These are phyloP conservation scores for Geosmithia flava DNA, from an alignment of 2,329 filamentous ascomycete species.

Conservation along the genomic window DNA sequence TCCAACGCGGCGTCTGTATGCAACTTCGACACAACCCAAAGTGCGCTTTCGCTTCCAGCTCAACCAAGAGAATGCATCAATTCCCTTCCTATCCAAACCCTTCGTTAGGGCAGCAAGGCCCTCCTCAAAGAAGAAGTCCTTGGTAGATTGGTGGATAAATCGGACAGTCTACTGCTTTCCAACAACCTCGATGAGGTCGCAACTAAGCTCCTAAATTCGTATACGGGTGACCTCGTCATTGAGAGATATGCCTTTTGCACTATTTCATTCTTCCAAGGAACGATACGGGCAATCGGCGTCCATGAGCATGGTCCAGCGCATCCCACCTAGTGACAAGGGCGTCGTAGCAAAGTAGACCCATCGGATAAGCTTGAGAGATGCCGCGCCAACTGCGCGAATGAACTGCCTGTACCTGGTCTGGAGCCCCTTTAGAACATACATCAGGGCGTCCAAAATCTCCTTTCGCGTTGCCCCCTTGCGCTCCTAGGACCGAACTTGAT, in stretches of 20 bases:
- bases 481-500: neutral
- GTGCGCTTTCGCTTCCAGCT: too few relatives aligned
- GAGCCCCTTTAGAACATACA: neutral
- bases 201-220: neutral
- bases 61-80: too few relatives aligned
- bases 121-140: neutral
- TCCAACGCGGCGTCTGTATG: too few relatives aligned
- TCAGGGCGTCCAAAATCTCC: neutral
- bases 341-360: neutral
- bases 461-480: neutral
- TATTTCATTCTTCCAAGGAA: neutral
- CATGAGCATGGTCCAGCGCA: neutral
- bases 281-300: neutral
- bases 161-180: neutral
- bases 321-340: neutral
- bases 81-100: too few relatives aligned
- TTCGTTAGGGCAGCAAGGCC: neutral
- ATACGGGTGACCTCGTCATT: neutral
- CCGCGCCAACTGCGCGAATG: neutral
- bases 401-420: neutral
- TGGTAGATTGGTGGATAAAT: slow-evolving; percentile 1
- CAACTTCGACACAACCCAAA: too few relatives aligned
- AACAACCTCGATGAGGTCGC: neutral
- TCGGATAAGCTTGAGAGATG: neutral
- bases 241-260: neutral